Conservation (phyloP, 202 grass and related monocot species). For the Carex arenaria region DNA sequence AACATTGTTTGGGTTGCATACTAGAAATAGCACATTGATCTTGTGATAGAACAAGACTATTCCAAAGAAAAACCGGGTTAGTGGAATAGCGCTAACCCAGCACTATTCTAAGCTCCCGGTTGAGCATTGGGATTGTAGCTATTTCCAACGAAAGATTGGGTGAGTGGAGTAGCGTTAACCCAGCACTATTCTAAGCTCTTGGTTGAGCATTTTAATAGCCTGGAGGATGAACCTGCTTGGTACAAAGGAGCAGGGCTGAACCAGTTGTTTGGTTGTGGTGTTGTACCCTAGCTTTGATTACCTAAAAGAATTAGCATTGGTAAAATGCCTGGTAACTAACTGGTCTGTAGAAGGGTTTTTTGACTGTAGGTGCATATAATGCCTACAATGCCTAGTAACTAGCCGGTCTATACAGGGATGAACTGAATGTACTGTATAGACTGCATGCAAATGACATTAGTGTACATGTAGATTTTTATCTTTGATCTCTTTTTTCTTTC, state of each 20-base stretch:
- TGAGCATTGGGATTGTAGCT: background rate
- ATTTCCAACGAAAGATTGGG: no score
- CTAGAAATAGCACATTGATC: background rate
- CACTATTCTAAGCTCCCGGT: background rate
- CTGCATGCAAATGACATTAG: background rate
- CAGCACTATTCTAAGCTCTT: background rate
- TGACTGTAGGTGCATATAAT: background rate
- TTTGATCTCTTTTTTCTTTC: conserved; percentile 20
- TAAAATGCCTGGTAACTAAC: background rate
- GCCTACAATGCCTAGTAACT: background rate
- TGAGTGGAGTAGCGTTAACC: background rate
- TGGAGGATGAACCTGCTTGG: background rate
- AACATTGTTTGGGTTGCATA: background rate
- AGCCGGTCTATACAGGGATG: background rate
- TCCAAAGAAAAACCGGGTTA: background rate
- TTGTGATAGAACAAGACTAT: background rate
- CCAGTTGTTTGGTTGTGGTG: background rate
- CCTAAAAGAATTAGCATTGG: background rate
- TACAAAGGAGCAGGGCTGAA: conserved; percentile 6
- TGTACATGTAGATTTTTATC: conserved; percentile 21
- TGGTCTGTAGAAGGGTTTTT: background rate
- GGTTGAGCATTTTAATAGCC: background rate
- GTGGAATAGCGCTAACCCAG: background rate
- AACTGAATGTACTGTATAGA: background rate
- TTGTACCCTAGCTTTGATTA: background rate